Conservation (phyloP, 2,329 filamentous ascomycete genomes). For the Ceratocystis huliohia region DNA sequence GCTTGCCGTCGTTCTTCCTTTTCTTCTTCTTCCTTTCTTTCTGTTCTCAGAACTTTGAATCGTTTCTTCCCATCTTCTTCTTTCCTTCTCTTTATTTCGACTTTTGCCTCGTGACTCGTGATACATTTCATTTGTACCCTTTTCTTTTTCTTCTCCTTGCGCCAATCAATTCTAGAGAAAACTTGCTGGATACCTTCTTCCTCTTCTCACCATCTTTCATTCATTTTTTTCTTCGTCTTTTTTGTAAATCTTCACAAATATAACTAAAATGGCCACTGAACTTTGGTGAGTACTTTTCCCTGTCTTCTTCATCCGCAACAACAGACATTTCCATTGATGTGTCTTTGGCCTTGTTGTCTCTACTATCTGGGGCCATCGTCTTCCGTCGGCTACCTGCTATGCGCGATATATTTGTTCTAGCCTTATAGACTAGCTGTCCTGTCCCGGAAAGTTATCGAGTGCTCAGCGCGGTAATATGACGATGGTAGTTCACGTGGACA, state of each 20-base stretch:
- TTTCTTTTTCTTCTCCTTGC: background rate
- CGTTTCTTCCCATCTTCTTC: background rate
- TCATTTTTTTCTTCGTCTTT: slow-evolving; percentile 19
- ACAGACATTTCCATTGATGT: slow-evolving; percentile 23
- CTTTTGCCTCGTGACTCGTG: slow-evolving; percentile 10
- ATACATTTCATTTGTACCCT: slow-evolving; percentile 8
- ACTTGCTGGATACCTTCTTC: background rate
- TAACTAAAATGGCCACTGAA: slow-evolving; percentile 60
- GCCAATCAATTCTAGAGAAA: too few relatives aligned
- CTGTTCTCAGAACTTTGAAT: background rate
- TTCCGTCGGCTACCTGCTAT: too few relatives aligned
- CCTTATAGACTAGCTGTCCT: too few relatives aligned
- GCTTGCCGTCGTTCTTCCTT: background rate
- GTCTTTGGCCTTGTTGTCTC: background rate
- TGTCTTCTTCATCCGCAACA: slow-evolving; percentile 18
- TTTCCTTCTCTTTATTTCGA: slow-evolving; percentile 7
- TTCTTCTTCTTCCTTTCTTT: background rate
- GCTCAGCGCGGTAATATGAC: too few relatives aligned
- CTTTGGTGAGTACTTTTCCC: slow-evolving; percentile 56
- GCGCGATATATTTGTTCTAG: too few relatives aligned
- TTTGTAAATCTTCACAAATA: slow-evolving; percentile 24
- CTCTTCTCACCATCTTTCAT: background rate
- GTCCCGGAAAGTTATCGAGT: too few relatives aligned
- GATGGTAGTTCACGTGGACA: background rate
- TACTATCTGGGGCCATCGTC: background rate